Evolutionary conservation across 148 eudicot species (phyloP).

Genomic region (Dysphania ambrosioides): DNA sequence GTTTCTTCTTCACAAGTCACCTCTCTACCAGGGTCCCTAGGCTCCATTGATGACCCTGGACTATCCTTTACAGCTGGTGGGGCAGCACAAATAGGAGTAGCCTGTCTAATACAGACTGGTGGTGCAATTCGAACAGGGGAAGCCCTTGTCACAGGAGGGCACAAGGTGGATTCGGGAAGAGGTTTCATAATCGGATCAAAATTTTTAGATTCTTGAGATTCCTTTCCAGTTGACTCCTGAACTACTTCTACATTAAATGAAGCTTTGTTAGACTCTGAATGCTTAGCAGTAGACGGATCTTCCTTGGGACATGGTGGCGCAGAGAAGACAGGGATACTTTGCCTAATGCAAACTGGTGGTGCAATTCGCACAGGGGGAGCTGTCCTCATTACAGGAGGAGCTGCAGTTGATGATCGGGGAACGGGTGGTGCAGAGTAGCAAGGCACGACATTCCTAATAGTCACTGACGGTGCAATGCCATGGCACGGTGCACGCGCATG

Average conservation of each 20-base stretch:
- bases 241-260: conserved; percentile 10
- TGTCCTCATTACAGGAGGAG: conserved; percentile 34
- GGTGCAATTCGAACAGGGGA: conserved; percentile 41
- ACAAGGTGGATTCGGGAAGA: conserved; percentile 10
- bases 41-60: conserved; percentile 14
- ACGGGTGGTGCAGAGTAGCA: conserved; percentile 63
- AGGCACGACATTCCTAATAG: conserved; percentile 57
- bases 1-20: conserved; percentile 5
- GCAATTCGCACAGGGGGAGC: conserved; percentile 36
- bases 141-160: conserved; percentile 32
- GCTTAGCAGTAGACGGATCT: background rate
- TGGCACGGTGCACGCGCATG: conserved; percentile 47
- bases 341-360: conserved; percentile 35
- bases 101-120: conserved; percentile 55
- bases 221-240: conserved; percentile 15
- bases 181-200: conserved; percentile 12
- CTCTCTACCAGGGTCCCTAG: conserved; percentile 18
- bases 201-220: conserved; percentile 6
- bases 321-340: conserved; percentile 32
- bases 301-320: conserved; percentile 23
- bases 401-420: conserved; percentile 25
- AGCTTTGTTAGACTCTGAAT: conserved; percentile 10
- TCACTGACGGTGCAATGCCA: conserved; percentile 66
- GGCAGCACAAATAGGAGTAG: conserved; percentile 43
- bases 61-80: conserved; percentile 36